Evolutionary conservation across 2,329 filamentous ascomycete species (phyloP).

Genomic region (Colletotrichum sidae): DNA sequence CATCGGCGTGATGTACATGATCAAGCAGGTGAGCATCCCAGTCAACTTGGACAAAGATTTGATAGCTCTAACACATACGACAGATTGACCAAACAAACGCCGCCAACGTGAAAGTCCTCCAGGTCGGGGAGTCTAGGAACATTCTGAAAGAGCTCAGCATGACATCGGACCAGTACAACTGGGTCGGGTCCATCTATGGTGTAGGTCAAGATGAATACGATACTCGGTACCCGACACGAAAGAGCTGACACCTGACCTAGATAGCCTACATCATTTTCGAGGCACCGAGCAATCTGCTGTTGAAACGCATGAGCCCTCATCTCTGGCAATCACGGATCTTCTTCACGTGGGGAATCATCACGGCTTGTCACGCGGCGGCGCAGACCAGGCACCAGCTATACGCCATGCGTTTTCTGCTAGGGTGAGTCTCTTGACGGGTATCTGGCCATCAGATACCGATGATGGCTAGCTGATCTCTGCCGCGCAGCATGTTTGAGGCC

Average conservation of each 20-base stretch:
- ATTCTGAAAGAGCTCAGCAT: constrained; percentile 40
- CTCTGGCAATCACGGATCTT: constrained; percentile 52
- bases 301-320: constrained; percentile 50
- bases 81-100: constrained; percentile 53
- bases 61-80: not conserved
- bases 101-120: constrained; percentile 54
- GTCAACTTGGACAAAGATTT: not conserved
- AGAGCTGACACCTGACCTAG: constrained; percentile 31
- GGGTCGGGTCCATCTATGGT: constrained; percentile 25
- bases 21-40: constrained; percentile 49
- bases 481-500: constrained; percentile 48
- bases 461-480: no score
- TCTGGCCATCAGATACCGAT: no score
- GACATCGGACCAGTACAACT: constrained; percentile 30
- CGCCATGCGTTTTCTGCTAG: constrained; percentile 53
- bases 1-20: constrained; percentile 54
- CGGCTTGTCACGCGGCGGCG: constrained; percentile 52
- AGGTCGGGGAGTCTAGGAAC: constrained; percentile 51
- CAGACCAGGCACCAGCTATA: constrained; percentile 52
- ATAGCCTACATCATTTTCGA: constrained; percentile 55
- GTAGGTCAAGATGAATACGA: not conserved
- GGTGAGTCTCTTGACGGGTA: constrained; percentile 34
- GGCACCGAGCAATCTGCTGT: constrained; percentile 51
- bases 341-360: constrained; percentile 50
- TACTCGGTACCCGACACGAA: not conserved